Evolutionary conservation across 169 alveolate species (phyloP), one percentile per base, ranked within the genome.

Genomic region (Hepatocystis sp.): DNA sequence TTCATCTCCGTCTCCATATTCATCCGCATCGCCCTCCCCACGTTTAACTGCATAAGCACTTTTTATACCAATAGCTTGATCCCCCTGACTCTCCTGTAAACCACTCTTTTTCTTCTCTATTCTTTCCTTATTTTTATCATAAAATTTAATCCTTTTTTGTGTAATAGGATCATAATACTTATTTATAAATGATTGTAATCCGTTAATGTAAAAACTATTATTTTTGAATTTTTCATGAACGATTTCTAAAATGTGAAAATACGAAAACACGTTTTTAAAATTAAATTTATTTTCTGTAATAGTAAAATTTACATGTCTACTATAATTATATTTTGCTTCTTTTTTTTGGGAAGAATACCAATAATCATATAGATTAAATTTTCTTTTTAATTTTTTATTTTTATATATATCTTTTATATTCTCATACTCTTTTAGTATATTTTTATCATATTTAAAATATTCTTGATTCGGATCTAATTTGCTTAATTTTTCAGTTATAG

Each of bases 381-480:
- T 76, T 47, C 88, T 32, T 56, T 65, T 65, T 25, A 76, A 30
- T 39, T 76, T 76, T 58, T 27, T 58, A 76, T 76, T 76, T 76
- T 76, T 76, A 49, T 76, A 76, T 28, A 76, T 76, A 58, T 76
- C 46, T 44, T 58, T 58, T 44, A 76, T 58, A 76, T 76, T 76
- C 46, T 76, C 88, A 76, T 56, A 76, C 58, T 76, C 88, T 51
- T 76, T 76, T 76, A 76, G 58, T 17, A 76, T 76, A 76, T 76
- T 76, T 76, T 76, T 76, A 28, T 76, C 88, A 49, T 76, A 76
- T 64, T 76, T 76, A 76, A 76, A 76, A 58, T 76, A 76, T 30
- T 58, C 34, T 39, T 76, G 88, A 19, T 76, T 64, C 13, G 88
- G 88, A 27, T 76, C 88, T 42, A 76, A 58, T 76, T 76, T 76